phyloP scores from a whole-genome alignment of 2,329 filamentous ascomycete species.

The Hypocreales sp. region DNA sequence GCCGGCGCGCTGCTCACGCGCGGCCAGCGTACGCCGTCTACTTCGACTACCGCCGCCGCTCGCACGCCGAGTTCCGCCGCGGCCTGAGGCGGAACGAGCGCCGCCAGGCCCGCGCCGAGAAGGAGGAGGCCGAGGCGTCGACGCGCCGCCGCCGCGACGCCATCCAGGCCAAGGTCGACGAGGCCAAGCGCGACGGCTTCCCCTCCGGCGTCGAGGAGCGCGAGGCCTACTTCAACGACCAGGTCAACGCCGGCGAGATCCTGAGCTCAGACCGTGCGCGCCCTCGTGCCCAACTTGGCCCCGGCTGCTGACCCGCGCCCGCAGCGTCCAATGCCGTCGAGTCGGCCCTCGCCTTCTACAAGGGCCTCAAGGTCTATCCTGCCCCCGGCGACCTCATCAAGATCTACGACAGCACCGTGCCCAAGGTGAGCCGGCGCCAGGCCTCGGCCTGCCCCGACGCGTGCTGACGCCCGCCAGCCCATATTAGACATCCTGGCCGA shows the following conservation, averaged over 20 bases:
- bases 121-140: conserved; percentile 54
- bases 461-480: conserved; percentile 35
- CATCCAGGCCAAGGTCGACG: conserved; percentile 61
- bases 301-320: background rate
- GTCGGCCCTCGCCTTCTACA: conserved; percentile 91
- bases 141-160: conserved; percentile 52
- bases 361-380: conserved; percentile 96
- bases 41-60: conserved; percentile 53
- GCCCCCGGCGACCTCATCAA: conserved; percentile 81
- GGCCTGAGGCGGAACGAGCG: conserved; percentile 61
- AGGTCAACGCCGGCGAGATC: conserved; percentile 77
- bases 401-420: conserved; percentile 97
- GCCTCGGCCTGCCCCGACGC: background rate
- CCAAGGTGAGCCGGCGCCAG: conserved; percentile 48
- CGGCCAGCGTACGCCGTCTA: conserved; percentile 45
- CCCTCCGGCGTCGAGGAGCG: conserved; percentile 81
- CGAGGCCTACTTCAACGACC: conserved; percentile 92
- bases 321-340: conserved; percentile 57
- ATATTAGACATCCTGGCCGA: conserved; percentile 92
- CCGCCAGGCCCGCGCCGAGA: conserved; percentile 52
- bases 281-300: background rate
- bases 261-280: conserved; percentile 67
- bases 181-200: conserved; percentile 83
- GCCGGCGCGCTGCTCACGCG: no score
- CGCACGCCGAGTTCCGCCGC: conserved; percentile 49